phyloP scores from a whole-genome alignment of 2,329 filamentous ascomycete genomes.

The Trichoderma sp. region DNA sequence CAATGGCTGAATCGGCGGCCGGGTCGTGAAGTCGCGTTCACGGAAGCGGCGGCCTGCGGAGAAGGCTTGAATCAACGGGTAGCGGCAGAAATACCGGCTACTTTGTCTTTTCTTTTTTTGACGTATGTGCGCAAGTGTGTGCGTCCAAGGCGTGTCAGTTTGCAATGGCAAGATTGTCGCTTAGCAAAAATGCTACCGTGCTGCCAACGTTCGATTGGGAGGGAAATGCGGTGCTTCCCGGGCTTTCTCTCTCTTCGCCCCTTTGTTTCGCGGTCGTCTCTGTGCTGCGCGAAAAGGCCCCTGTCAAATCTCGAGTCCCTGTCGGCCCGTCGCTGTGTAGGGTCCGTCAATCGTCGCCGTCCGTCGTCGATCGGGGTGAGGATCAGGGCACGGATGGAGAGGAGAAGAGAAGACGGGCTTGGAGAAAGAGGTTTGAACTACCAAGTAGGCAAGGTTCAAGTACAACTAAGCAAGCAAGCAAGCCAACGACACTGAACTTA shows the following conservation, averaged over 20 bases:
- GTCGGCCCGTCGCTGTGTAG: constrained; percentile 13
- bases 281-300: constrained; percentile 2
- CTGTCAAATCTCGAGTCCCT: constrained; percentile 17
- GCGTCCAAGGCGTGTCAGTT: neutral
- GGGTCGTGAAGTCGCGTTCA: constrained; percentile 3
- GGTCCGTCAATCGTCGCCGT: constrained; percentile 16
- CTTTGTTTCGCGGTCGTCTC: constrained; percentile 12
- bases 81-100: neutral
- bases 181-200: constrained; percentile 2
- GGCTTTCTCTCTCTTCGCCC: neutral
- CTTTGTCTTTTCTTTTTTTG: neutral
- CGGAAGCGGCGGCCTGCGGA: neutral
- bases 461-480: neutral
- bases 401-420: neutral
- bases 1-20: neutral
- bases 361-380: constrained; percentile 4
- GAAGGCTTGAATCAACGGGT: neutral
- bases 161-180: neutral
- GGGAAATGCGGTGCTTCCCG: constrained; percentile 9
- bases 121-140: neutral
- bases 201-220: neutral
- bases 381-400: constrained; percentile 5
- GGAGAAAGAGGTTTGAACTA: neutral
- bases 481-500: neutral
- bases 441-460: neutral